phyloP scores from a whole-genome alignment of 371 early-diverging fungal genomes.

The Umbelopsis sp. region DNA sequence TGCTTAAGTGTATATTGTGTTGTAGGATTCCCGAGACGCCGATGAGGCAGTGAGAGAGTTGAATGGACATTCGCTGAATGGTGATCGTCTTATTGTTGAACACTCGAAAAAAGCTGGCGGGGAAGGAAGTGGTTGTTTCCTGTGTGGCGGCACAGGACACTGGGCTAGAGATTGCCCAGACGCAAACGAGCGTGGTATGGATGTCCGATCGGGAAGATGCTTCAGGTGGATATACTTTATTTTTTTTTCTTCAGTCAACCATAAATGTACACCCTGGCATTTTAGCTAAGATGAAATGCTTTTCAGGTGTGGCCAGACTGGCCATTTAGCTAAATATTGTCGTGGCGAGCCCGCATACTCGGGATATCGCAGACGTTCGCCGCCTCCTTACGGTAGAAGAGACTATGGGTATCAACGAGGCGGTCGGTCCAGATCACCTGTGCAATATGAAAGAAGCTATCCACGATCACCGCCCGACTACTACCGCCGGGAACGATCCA shows the following conservation, averaged over 20 bases:
- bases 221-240: constrained; percentile 33
- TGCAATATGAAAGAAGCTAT: constrained; percentile 31
- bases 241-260: neutral
- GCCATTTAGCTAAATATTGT: constrained; percentile 55
- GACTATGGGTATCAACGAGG: constrained; percentile 37
- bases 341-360: constrained; percentile 26
- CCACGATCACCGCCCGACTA: constrained; percentile 50
- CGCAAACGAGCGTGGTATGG: constrained; percentile 57
- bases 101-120: constrained; percentile 45
- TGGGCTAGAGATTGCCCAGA: constrained; percentile 61
- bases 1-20: neutral
- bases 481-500: constrained; percentile 27
- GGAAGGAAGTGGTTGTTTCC: constrained; percentile 54
- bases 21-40: constrained; percentile 65
- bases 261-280: neutral
- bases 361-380: constrained; percentile 7
- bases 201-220: constrained; percentile 55
- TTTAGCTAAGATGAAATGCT: neutral
- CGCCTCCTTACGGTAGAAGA: constrained; percentile 29
- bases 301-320: constrained; percentile 42
- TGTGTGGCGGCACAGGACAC: constrained; percentile 55
- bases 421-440: constrained; percentile 44
- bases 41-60: constrained; percentile 76
- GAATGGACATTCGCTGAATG: constrained; percentile 59
- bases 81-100: constrained; percentile 38